phyloP scores from a whole-genome alignment of 148 eudicot genomes.

The Fallopia convolvulus region DNA sequence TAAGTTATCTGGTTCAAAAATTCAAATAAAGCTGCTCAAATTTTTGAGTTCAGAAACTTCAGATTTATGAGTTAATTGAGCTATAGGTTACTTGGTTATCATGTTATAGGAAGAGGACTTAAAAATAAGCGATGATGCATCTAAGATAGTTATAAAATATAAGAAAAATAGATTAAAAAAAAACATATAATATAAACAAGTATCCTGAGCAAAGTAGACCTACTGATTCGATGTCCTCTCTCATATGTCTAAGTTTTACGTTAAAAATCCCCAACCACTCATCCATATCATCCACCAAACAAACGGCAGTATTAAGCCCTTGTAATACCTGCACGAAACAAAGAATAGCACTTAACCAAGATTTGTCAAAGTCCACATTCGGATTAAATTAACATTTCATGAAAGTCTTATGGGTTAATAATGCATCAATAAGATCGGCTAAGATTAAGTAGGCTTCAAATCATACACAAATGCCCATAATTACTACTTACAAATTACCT shows the following conservation, averaged over 20 bases:
- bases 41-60: too few species aligned
- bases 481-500: constrained; percentile 36
- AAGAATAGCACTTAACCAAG: neutral
- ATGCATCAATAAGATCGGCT: too few species aligned
- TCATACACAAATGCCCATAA: neutral
- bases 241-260: constrained; percentile 93
- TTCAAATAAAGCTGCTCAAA: too few species aligned
- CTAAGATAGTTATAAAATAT: neutral
- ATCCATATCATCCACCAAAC: constrained; percentile 93
- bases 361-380: too few species aligned
- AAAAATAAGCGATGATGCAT: too few species aligned
- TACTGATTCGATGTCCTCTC: constrained; percentile 98
- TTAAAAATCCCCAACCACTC: constrained; percentile 96
- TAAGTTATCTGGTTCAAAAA: neutral
- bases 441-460: neutral
- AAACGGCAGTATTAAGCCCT: constrained; percentile 70
- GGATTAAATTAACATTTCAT: too few species aligned
- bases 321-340: constrained; percentile 55
- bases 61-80: too few species aligned
- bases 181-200: neutral
- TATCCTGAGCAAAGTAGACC: constrained; percentile 11
- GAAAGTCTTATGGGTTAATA: too few species aligned
- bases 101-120: too few species aligned
- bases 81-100: too few species aligned
- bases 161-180: neutral